Evolutionary conservation across 164 flowering plant species (phyloP), one percentile per base, ranked within the genome.

Genomic region (Brasenia schreberi): DNA sequence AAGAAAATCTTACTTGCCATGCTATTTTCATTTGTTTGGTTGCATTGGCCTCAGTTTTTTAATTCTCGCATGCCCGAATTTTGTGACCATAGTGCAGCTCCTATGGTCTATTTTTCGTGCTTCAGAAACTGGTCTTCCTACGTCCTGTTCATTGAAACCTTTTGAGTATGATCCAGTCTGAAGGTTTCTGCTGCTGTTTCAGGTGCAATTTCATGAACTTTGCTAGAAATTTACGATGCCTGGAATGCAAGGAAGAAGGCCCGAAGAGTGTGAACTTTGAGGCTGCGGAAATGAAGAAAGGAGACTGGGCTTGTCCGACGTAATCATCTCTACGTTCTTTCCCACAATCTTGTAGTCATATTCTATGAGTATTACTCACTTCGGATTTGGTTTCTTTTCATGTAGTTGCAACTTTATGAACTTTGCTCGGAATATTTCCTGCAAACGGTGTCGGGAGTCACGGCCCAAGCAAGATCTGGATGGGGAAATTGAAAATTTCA

Each of bases 221-320:
- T 64, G 65, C 87, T 0, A 84, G 85, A 81, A 91, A 91, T 69
- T 11, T 68, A 58, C 68, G 66, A 18, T 91, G 97, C 71, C 73
- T 78, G 11, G 66, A 84, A 71, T 91, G 97, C 79, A 74, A 72
- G 65, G 75, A 79, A 61, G 84, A 83, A 43, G 87, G 83, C 16
- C 90, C 93, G 7, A 79, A 76, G 74, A 82, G 72, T 74, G 75
- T 70, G 52, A 18, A 64, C 61, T 65, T 17, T 60, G 71, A 64
- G 64, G 77, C 71, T 11, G 64, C 70, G 60, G 84, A 83, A 77
- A 87, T 78, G 90, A 87, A 89, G 80, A 80, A 79, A 74, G 97
- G 97, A 58, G 97, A 91, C 69, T 91, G 96, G 97, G 78, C 73
- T 64, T 91, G 97, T 69, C 76, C 84, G 58, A 62, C 77, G 97